Evolutionary conservation across 805 yeast genomes (phyloP).

Genomic region (Teunomyces cretensis): DNA sequence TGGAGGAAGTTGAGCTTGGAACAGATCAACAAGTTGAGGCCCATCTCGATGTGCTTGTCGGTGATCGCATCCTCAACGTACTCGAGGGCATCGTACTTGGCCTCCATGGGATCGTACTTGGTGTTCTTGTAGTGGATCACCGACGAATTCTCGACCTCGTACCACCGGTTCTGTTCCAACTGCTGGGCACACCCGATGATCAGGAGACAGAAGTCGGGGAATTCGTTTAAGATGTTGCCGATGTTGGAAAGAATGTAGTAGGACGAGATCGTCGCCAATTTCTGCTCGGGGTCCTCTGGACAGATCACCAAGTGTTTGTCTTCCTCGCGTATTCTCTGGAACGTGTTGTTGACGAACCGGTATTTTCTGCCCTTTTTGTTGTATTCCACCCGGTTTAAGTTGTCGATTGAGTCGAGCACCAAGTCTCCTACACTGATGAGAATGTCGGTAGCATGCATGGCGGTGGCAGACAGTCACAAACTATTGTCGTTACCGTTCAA

Average conservation of each 20-base stretch:
- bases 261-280: conserved; percentile 42
- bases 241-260: conserved; percentile 41
- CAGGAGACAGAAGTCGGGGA: conserved; percentile 44
- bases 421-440: conserved; percentile 34
- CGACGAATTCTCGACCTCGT: conserved; percentile 44
- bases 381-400: conserved; percentile 34
- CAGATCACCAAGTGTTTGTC: conserved; percentile 47
- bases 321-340: conserved; percentile 49
- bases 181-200: conserved; percentile 51
- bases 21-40: conserved; percentile 43
- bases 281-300: conserved; percentile 27
- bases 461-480: background rate
- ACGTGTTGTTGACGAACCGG: conserved; percentile 46
- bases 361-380: conserved; percentile 49
- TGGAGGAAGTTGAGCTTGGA: conserved; percentile 53
- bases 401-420: conserved; percentile 34
- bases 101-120: conserved; percentile 29
- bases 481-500: too few species aligned
- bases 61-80: conserved; percentile 26
- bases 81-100: conserved; percentile 31
- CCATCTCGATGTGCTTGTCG: conserved; percentile 38
- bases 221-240: conserved; percentile 35
- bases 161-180: conserved; percentile 51
- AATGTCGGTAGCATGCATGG: conserved; percentile 27
- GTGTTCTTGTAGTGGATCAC: conserved; percentile 37